Base-by-base conservation (phyloP, 371 early-diverging fungal species). In the Mucor velutinosus region DNA sequence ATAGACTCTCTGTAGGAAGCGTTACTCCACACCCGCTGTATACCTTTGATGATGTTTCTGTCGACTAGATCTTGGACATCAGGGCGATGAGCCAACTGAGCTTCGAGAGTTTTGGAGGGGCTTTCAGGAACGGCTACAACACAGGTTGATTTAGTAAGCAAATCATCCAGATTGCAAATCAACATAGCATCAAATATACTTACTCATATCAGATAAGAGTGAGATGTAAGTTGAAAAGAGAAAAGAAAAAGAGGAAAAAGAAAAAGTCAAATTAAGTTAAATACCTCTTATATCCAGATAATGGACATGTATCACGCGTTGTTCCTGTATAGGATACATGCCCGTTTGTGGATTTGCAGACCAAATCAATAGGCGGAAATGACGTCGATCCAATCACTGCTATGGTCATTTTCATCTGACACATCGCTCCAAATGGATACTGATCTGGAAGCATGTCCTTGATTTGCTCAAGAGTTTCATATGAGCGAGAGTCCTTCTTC, bases 61-160 rank as follows among this genome's bases (percentile, higher is more conserved):
- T 90, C 87, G 7, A 92, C 83, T n/a, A 93, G 79, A n/a, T 89
- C 90, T 63, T 87, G 87, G 14, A 85, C 78, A 12, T 84, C 86
- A 58, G 88, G 87, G 25, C 92, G 80, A 23, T 84, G 80, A 29
- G 87, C 74, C 29, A 93, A 63, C 65, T 74, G 70, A 4, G 64
- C 58, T 60, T 70, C 74, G 51, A 74, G 74, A 21, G 39, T 21
- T 33, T 66, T 66, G 25, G 69, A 47, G 3, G 68, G 30, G 15
- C 49, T 65, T 69, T 72, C 69, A 58, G 69, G 61, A 29, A 69
- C 62, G 35, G 73, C 73, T 72, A 56, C 11, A 17, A 53, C 10
- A 25, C 25, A 29, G 10, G 4, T 53, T 15, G 17, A 53, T 27
- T 57, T 30, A 0, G 4, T 37, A 6, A 41, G 32, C 49, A 47